Percentiles rank a stretch among this genome's conserved stretches.
These are phyloP conservation scores for Ophiostoma quercus DNA, from an alignment of 2,329 filamentous ascomycete genomes.

Conservation along the genomic window DNA sequence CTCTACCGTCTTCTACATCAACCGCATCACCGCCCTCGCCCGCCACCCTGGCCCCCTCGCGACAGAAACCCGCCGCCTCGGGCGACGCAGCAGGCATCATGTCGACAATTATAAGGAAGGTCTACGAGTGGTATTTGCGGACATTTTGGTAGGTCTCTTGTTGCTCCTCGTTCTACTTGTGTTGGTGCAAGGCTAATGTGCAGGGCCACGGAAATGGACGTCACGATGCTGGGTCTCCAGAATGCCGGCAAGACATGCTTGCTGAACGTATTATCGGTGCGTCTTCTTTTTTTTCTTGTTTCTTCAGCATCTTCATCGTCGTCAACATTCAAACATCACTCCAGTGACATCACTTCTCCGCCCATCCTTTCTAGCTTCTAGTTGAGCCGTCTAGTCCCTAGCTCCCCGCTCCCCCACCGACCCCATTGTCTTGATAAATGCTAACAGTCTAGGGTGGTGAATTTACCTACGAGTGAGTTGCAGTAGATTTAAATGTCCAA, in stretches of 20 bases:
- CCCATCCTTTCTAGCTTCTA: slow-evolving; percentile 20
- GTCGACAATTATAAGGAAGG: slow-evolving; percentile 84
- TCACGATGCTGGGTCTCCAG: slow-evolving; percentile 97
- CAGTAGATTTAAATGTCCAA: too few species aligned
- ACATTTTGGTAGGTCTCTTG: slow-evolving; percentile 75
- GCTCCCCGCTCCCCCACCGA: slow-evolving; percentile 17
- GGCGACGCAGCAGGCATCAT: slow-evolving; percentile 45
- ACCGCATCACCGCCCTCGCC: not conserved
- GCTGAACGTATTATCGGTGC: slow-evolving; percentile 88
- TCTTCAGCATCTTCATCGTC: not conserved
- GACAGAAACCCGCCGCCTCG: not conserved
- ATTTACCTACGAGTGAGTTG: slow-evolving; percentile 92
- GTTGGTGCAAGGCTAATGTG: too few species aligned
- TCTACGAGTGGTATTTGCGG: slow-evolving; percentile 97
- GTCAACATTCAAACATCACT: not conserved
- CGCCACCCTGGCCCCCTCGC: slow-evolving; percentile 1
- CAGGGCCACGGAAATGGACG: slow-evolving; percentile 99
- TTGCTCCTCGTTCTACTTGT: too few species aligned
- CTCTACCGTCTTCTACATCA: too few species aligned
- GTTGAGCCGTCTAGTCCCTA: not conserved
- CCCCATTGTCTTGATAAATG: slow-evolving; percentile 6
- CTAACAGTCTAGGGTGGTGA: slow-evolving; percentile 70
- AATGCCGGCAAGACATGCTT: slow-evolving; percentile 97
- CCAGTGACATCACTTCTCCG: slow-evolving; percentile 8
- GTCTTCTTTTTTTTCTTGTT: slow-evolving; percentile 34